Percentiles rank a stretch among this genome's conserved stretches.
phyloP scores from a whole-genome alignment of 2,329 filamentous ascomycete species.

The Scopulariopsis brevicaulis region DNA sequence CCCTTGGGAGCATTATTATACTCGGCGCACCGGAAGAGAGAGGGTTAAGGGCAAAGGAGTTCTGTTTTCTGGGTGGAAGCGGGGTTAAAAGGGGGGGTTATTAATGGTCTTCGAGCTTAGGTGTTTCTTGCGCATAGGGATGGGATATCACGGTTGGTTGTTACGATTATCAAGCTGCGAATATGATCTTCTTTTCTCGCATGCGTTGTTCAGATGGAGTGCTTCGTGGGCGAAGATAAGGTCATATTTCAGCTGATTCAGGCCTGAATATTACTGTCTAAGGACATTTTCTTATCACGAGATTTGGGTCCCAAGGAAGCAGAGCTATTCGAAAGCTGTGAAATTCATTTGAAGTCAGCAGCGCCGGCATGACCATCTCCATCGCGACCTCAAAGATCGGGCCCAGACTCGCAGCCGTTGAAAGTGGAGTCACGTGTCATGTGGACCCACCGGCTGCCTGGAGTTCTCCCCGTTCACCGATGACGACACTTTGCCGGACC shows the following conservation, averaged over 20 bases:
- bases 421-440: conserved; percentile 16
- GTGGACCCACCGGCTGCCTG: neutral
- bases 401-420: conserved; percentile 8
- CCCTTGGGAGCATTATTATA: neutral
- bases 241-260: too few relatives aligned
- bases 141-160: conserved; percentile 2
- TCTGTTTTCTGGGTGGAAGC: neutral
- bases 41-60: neutral
- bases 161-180: conserved; percentile 2
- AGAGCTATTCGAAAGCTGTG: too few relatives aligned
- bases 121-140: neutral
- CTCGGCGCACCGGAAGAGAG: neutral
- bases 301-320: too few relatives aligned
- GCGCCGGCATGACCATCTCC: too few relatives aligned
- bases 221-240: too few relatives aligned
- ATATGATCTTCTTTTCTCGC: neutral
- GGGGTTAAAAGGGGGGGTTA: neutral
- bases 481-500: neutral
- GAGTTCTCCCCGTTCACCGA: neutral
- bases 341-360: too few relatives aligned
- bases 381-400: too few relatives aligned
- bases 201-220: neutral
- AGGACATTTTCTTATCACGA: too few relatives aligned
- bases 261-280: too few relatives aligned
- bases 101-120: neutral